These are phyloP conservation scores for Westerdykella aurantiaca DNA, from an alignment of 2,329 filamentous ascomycete genomes.

Conservation along the genomic window DNA sequence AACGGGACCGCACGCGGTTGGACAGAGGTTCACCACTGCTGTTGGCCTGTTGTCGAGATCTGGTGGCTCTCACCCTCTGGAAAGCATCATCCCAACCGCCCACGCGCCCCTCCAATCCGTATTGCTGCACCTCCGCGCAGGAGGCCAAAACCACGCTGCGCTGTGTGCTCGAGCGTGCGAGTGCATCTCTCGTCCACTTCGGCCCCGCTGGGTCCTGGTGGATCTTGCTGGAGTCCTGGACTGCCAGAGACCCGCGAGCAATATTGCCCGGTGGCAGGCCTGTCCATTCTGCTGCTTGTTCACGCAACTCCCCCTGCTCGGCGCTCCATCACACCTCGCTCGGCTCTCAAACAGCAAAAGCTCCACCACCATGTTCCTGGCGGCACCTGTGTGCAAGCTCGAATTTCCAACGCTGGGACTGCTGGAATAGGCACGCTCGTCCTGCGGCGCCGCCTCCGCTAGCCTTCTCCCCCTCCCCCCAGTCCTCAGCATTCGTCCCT, in stretches of 20 bases:
- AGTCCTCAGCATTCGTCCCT: conserved; percentile 10
- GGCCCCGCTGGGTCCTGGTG: conserved; percentile 9
- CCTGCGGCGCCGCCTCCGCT: conserved; percentile 9
- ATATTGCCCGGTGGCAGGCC: conserved; percentile 23
- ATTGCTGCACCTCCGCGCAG: conserved; percentile 21
- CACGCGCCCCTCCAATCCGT: conserved; percentile 13
- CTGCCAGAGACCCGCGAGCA: conserved; percentile 21
- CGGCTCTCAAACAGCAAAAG: conserved; percentile 34
- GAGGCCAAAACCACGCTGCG: conserved; percentile 24
- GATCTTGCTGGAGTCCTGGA: conserved; percentile 13
- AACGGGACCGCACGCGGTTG: conserved; percentile 26
- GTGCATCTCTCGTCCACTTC: neutral
- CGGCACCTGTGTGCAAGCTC: conserved; percentile 17
- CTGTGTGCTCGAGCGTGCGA: neutral
- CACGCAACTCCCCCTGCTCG: neutral
- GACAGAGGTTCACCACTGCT: conserved; percentile 13
- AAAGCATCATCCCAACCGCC: conserved; percentile 8
- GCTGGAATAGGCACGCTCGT: conserved; percentile 14
- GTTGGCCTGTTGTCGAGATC: conserved; percentile 14
- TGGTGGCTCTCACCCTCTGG: conserved; percentile 2
- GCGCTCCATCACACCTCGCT: conserved; percentile 7
- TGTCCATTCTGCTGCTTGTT: conserved; percentile 16
- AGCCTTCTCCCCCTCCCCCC: conserved; percentile 6
- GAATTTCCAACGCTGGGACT: conserved; percentile 14
- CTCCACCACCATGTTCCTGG: conserved; percentile 34